phyloP scores from a whole-genome alignment of 1,139 yeast species.

The Zygoascus meyerae region DNA sequence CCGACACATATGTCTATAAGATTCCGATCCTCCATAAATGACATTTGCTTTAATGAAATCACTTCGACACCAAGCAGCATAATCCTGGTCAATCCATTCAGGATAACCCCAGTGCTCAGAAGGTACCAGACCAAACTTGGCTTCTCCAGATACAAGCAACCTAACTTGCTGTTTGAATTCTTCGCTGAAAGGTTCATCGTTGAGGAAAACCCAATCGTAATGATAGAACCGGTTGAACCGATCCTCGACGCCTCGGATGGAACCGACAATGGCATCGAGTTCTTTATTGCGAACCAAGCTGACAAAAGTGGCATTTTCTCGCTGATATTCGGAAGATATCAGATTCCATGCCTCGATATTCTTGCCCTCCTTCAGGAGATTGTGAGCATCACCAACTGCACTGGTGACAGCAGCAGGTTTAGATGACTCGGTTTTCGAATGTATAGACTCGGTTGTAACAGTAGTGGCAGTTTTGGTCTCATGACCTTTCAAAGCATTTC shows the following conservation, averaged over 20 bases:
- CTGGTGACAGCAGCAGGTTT: background rate
- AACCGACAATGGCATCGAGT: conserved; percentile 46
- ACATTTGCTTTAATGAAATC: conserved; percentile 43
- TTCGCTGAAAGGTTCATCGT: conserved; percentile 53
- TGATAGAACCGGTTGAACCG: conserved; percentile 60
- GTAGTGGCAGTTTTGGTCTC: background rate
- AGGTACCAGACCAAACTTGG: conserved; percentile 61
- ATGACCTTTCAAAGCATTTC: background rate
- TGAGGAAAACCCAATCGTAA: conserved; percentile 78
- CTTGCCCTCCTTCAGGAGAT: background rate
- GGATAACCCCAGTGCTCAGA: conserved; percentile 71
- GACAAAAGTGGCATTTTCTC: conserved; percentile 54
- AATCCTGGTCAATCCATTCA: conserved; percentile 51
- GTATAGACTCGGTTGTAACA: background rate
- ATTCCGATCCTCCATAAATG: conserved; percentile 60
- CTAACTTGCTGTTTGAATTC: conserved; percentile 42
- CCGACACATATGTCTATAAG: conserved; percentile 85
- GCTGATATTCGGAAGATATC: background rate
- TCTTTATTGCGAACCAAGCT: conserved; percentile 63
- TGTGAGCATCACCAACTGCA: background rate
- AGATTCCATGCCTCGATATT: background rate
- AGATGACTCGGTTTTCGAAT: background rate
- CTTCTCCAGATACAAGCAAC: conserved; percentile 51
- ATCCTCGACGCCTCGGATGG: conserved; percentile 61
- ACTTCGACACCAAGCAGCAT: conserved; percentile 49